A percentile compares a stretch with the other conserved stretches of the same genome.
Evolutionary conservation across 306 rosid species (phyloP).

Genomic region (Cucumis melo): DNA sequence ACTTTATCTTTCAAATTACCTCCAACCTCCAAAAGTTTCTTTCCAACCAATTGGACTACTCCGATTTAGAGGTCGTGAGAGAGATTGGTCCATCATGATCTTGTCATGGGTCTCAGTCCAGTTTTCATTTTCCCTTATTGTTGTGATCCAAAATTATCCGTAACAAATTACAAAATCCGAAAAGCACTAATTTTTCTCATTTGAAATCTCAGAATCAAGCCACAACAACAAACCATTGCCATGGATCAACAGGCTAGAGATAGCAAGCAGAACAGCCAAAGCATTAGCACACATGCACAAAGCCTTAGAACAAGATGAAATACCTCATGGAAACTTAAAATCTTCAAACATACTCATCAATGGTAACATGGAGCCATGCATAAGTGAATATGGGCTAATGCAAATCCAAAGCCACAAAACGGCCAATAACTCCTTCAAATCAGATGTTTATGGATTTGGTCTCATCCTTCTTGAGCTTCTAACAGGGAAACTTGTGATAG

Average conservation of each 20-base stretch:
- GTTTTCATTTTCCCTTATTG: no score
- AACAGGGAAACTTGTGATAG: conserved; percentile 53
- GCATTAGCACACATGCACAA: conserved; percentile 69
- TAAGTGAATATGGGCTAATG: conserved; percentile 67
- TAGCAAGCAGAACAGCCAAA: conserved; percentile 41
- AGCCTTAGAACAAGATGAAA: conserved; percentile 35
- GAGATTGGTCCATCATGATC: no score
- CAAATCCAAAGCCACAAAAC: conserved; percentile 2
- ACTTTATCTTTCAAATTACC: no score
- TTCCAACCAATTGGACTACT: no score
- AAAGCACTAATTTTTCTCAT: not conserved
- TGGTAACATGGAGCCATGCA: conserved; percentile 51
- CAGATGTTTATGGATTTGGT: conserved; percentile 59
- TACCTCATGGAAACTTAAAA: conserved; percentile 62
- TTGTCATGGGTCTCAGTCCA: no score
- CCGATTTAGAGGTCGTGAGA: no score
- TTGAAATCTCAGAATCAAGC: conserved; percentile 33
- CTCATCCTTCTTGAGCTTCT: conserved; percentile 77
- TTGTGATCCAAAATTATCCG: no score
- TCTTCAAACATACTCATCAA: conserved; percentile 69
- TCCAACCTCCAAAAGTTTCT: no score
- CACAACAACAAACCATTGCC: conserved; percentile 24
- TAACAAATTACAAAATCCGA: no score
- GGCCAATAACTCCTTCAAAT: conserved; percentile 24
- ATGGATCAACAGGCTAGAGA: conserved; percentile 52